A percentile compares a stretch with the other conserved stretches of the same genome.
Evolutionary conservation across 495 filamentous ascomycete species (phyloP).

Genomic region (Daldinia caldariorum): DNA sequence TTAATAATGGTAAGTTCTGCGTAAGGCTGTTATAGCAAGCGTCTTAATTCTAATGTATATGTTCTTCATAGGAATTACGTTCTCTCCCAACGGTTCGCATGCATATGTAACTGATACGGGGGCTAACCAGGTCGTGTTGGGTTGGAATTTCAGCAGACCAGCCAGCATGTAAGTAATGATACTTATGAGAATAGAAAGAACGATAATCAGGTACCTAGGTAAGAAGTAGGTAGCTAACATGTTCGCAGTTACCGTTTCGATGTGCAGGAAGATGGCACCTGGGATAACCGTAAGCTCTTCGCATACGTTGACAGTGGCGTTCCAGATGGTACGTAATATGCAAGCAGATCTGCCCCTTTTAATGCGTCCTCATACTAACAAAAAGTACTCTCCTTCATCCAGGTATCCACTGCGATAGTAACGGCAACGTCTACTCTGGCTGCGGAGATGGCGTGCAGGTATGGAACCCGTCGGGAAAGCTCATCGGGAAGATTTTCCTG

Average conservation of each 20-base stretch:
- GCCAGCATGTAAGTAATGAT: conserved; percentile 51
- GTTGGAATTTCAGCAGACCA: conserved; percentile 47
- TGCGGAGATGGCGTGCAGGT: conserved; percentile 71
- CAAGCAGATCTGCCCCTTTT: not conserved
- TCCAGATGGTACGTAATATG: conserved; percentile 59
- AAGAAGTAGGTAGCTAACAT: too few species aligned
- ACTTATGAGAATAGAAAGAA: not conserved
- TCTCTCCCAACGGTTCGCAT: conserved; percentile 62
- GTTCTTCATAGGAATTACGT: conserved; percentile 56
- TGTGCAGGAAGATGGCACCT: conserved; percentile 54
- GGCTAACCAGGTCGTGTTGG: conserved; percentile 53
- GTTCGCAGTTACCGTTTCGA: conserved; percentile 52
- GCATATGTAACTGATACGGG: conserved; percentile 69
- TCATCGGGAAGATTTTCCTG: conserved; percentile 67
- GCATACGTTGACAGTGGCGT: conserved; percentile 64
- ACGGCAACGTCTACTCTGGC: conserved; percentile 69
- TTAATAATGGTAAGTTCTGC: conserved; percentile 60
- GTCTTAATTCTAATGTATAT: not conserved
- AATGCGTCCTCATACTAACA: not conserved
- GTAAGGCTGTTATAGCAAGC: not conserved
- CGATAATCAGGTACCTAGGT: too few species aligned
- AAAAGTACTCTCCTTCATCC: not conserved
- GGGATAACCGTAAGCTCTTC: conserved; percentile 62
- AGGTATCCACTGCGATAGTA: conserved; percentile 65
- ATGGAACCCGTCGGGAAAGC: conserved; percentile 64